Evolutionary conservation across 805 yeast genomes (phyloP), one percentile per base, ranked within the genome.

Genomic region (Jamesozyma rosinii): DNA sequence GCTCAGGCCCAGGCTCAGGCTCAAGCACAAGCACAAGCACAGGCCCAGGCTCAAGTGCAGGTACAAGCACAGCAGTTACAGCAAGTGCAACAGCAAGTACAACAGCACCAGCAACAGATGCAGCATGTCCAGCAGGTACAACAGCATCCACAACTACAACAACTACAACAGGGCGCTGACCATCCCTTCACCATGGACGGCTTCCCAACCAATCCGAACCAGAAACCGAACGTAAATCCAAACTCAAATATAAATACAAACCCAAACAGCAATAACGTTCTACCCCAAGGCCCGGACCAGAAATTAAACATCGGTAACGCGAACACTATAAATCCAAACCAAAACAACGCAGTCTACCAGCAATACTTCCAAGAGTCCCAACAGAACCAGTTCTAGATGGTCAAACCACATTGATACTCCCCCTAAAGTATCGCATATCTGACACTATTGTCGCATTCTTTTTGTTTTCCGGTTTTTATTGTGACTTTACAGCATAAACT

Each of bases 311-410:
- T 19, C 4, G 26, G 8, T 8, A 8, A 15, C 26, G 21, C 11
- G 15, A 26, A 9, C 19, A 46, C 43, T 35, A 46, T 68, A 18
- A 70, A 51, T 52, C 65, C 44, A 46, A 59, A 54, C 73, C 75
- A 44, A 63, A 70, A 52, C 46, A 68, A 71, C 44, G 73, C 73
- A 49, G 82, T 76, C 42, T 78, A 79, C 53, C 79, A 77, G 61
- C 82, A 77, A 51, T 79, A 78, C 61, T 76, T 79, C 56, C 43
- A 41, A 31, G 75, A 72, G 59, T 70, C 74, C 45, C 81, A 75
- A 59, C 81, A 75, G 60, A 74, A 72, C 54, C 81, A 76, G 58
- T 75, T 65, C 48, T 66, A 48, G 54, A 18, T 2, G 30, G 26
- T n/a, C 6, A 17, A 14, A 31, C 15, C 19, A 21, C n/a, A 13